Base-by-base conservation (phyloP, 805 yeast genomes). In the Diddensiella santjacobensis region DNA sequence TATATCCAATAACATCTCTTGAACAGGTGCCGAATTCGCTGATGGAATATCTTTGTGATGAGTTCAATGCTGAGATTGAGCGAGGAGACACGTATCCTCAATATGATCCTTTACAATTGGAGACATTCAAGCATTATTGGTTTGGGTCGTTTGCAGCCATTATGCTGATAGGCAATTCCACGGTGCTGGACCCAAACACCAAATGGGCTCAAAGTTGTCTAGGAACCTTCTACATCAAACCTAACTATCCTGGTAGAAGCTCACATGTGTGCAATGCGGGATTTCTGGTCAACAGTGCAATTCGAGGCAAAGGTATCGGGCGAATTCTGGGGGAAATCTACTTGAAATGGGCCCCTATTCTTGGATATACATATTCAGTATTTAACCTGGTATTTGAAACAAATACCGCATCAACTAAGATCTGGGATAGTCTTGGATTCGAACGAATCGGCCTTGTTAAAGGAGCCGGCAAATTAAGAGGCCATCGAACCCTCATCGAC, bases 211-310 rank as follows among this genome's bases (percentile, higher is more conserved):
- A 69, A 0, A 54, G 57, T 4, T 77, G 81, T 51, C 62, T 87
- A 40, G 97, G 96, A 1, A 78, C 85, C 1, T 85, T 83, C 62
- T 86, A 83, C 64, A 72, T 89, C 58, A 88, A 86, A 60, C 96
- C 98, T 15, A 90, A 90, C 65, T 90, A 89, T 62, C 67, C 73
- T 2, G 96, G 95, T 5, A 75, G 96, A 49, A 83, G 91, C 53
- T 80, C 93, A 0, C 96, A 90, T 59, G 83, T 79, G 23, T 87
- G 96, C 59, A 90, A 90, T 63, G 96, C 82, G 0, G 96, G 95
- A 0, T 90, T 90, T 60, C 62, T 88, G 8, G 96, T 90, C 4
- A 77, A 77, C 50, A 71, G 72, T 5, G 54, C 54, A 0, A 68
- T 69, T 22, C 74, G 97, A 52, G 93, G 95, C 0, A 64, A 72